Conservation (phyloP, 331 rosid species). For the Prunus yedoensis region DNA sequence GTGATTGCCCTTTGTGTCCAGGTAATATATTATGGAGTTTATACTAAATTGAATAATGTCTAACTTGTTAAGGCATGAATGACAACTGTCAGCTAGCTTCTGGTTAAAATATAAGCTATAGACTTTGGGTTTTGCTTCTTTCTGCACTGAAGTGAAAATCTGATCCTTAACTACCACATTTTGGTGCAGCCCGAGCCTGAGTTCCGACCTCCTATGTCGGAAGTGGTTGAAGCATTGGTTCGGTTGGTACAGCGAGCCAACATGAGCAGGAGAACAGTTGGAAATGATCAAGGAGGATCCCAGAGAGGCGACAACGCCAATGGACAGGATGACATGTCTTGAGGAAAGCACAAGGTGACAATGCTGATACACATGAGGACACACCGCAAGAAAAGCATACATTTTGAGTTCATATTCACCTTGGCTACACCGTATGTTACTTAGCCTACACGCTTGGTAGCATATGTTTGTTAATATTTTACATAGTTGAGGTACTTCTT, state of each 20-base stretch:
- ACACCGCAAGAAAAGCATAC: background rate
- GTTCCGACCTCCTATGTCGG: slow-evolving; percentile 99
- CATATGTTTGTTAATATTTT: slow-evolving; percentile 36
- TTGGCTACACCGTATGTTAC: slow-evolving; percentile 26
- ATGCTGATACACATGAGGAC: slow-evolving; percentile 1
- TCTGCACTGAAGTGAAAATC: slow-evolving; percentile 3
- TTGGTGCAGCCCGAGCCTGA: slow-evolving; percentile 91
- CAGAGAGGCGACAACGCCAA: slow-evolving; percentile 46
- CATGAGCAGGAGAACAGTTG: slow-evolving; percentile 95
- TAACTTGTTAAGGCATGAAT: background rate
- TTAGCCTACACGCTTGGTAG: slow-evolving; percentile 27
- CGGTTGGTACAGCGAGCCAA: slow-evolving; percentile 89
- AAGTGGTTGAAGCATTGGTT: slow-evolving; percentile 90
- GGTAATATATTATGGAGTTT: slow-evolving; percentile 44
- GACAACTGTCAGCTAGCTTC: background rate
- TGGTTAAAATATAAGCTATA: background rate
- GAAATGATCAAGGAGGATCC: slow-evolving; percentile 69
- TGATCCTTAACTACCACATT: slow-evolving; percentile 12
- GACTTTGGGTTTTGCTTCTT: background rate
- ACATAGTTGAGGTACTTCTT: slow-evolving; percentile 24
- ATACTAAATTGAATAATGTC: background rate
- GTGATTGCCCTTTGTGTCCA: slow-evolving; percentile 95
- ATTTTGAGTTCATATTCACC: slow-evolving; percentile 13
- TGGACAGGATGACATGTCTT: slow-evolving; percentile 33
- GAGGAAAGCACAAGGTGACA: background rate